Evolutionary conservation across 352 stramenopile species (phyloP).

Genomic region (Pseudoperonospora humuli): DNA sequence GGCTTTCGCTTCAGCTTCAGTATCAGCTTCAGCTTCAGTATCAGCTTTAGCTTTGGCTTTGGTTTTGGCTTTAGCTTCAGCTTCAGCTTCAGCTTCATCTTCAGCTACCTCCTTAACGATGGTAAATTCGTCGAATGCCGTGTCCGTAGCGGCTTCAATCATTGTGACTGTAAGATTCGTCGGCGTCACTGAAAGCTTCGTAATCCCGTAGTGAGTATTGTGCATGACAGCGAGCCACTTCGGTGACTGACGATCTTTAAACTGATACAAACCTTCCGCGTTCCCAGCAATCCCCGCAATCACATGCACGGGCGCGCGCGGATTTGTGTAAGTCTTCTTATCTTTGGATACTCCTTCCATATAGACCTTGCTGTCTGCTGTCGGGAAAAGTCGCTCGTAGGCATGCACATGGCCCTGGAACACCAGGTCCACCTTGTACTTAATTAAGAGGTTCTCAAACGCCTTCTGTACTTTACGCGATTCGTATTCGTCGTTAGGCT

Average conservation of each 20-base stretch:
- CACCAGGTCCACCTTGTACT: conserved; percentile 58
- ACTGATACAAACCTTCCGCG: conserved; percentile 24
- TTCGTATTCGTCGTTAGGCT: conserved; percentile 13
- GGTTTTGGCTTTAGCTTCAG: no score
- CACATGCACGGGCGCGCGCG: conserved; percentile 42
- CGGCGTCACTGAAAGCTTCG: conserved; percentile 20
- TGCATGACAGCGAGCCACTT: conserved; percentile 29
- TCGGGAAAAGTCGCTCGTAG: conserved; percentile 46
- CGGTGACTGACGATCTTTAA: conserved; percentile 11
- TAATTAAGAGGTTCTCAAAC: conserved; percentile 52
- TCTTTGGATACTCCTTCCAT: conserved; percentile 41
- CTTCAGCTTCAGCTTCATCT: no score
- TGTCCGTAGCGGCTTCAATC: conserved; percentile 16
- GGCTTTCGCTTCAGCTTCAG: no score
- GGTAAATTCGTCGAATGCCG: conserved; percentile 30
- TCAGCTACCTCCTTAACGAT: conserved; percentile 22
- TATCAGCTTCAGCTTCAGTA: no score
- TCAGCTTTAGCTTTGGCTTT: no score
- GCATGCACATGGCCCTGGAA: conserved; percentile 39
- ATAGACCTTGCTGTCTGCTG: conserved; percentile 23
- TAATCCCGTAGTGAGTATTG: conserved; percentile 29
- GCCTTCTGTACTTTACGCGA: conserved; percentile 29
- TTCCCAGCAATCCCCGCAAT: conserved; percentile 31
- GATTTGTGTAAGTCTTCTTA: conserved; percentile 28
- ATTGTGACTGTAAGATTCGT: conserved; percentile 28